Percentiles rank a stretch among this genome's conserved stretches.
These are phyloP conservation scores for Usnea hakonensis DNA, from an alignment of 495 filamentous ascomycete genomes.

Conservation along the genomic window DNA sequence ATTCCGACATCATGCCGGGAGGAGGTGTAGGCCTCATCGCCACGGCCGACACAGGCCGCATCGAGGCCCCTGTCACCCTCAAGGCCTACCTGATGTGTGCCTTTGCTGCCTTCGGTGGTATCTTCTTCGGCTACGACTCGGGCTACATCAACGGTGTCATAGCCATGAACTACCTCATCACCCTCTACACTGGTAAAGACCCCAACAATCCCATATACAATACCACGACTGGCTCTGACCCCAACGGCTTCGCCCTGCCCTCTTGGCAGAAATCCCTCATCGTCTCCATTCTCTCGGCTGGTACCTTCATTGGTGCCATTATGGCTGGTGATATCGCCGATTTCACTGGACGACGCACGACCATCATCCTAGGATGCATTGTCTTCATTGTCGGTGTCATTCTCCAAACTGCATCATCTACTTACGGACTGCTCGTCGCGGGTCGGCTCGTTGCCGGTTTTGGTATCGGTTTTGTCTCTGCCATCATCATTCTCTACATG, in stretches of 20 bases:
- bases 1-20: constrained; percentile 20
- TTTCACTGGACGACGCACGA: constrained; percentile 47
- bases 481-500: constrained; percentile 50
- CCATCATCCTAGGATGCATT: constrained; percentile 47
- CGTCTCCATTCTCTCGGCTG: constrained; percentile 51
- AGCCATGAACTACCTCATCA: constrained; percentile 45
- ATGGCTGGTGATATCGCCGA: constrained; percentile 52
- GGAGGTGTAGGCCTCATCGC: constrained; percentile 19
- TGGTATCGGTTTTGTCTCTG: constrained; percentile 67
- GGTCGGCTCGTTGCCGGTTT: constrained; percentile 66
- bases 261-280: constrained; percentile 43
- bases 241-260: constrained; percentile 30
- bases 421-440: constrained; percentile 50
- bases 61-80: constrained; percentile 58
- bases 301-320: constrained; percentile 56
- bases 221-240: constrained; percentile 10
- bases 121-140: constrained; percentile 59
- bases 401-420: constrained; percentile 44
- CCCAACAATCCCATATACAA: constrained; percentile 24
- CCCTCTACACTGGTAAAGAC: constrained; percentile 34
- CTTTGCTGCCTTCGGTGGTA: constrained; percentile 62
- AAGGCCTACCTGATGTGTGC: constrained; percentile 64
- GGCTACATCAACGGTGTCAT: constrained; percentile 58
- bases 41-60: constrained; percentile 39
- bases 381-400: constrained; percentile 49